Percentiles rank a stretch among this genome's conserved stretches.
Conservation (phyloP, 2,329 filamentous ascomycete species). For the Sclerotinia nivalis region DNA sequence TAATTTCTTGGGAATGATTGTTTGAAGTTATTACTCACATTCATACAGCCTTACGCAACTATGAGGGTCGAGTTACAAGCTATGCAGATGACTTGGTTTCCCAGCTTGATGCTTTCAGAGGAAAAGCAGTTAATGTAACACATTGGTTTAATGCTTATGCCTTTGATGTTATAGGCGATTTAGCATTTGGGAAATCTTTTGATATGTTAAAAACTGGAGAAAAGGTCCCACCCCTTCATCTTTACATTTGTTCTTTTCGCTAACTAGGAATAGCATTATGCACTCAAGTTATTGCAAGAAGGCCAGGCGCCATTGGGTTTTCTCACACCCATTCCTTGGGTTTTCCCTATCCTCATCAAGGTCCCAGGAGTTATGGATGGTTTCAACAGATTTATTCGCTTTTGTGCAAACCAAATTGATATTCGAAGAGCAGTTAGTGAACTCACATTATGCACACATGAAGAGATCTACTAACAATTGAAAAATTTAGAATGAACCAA, state of each 20-base stretch:
- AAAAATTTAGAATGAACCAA: slow-evolving; percentile 22
- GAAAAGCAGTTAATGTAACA: slow-evolving; percentile 31
- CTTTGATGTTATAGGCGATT: slow-evolving; percentile 39
- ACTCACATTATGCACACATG: no score
- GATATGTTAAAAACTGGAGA: slow-evolving; percentile 29
- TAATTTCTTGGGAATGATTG: background rate
- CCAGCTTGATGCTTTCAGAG: slow-evolving; percentile 25
- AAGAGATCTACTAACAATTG: background rate
- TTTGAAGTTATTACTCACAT: background rate
- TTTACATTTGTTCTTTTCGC: no score
- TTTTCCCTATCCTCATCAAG: slow-evolving; percentile 27
- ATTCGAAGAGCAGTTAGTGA: slow-evolving; percentile 26
- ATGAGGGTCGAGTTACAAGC: slow-evolving; percentile 31
- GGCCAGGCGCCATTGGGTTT: slow-evolving; percentile 26
- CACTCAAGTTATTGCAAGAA: slow-evolving; percentile 27
- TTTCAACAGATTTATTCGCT: slow-evolving; percentile 26
- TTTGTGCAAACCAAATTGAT: slow-evolving; percentile 24
- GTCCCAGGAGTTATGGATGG: slow-evolving; percentile 26
- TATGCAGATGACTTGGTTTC: slow-evolving; percentile 30
- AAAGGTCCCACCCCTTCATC: background rate
- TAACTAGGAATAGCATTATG: slow-evolving; percentile 21
- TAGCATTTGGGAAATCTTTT: slow-evolving; percentile 36
- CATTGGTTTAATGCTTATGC: slow-evolving; percentile 34
- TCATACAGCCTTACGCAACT: slow-evolving; percentile 31
- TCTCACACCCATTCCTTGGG: slow-evolving; percentile 33